A percentile compares a stretch with the other conserved stretches of the same genome.
These are phyloP conservation scores for Epicoccum sorghinum DNA, from an alignment of 2,329 filamentous ascomycete genomes.

Conservation along the genomic window DNA sequence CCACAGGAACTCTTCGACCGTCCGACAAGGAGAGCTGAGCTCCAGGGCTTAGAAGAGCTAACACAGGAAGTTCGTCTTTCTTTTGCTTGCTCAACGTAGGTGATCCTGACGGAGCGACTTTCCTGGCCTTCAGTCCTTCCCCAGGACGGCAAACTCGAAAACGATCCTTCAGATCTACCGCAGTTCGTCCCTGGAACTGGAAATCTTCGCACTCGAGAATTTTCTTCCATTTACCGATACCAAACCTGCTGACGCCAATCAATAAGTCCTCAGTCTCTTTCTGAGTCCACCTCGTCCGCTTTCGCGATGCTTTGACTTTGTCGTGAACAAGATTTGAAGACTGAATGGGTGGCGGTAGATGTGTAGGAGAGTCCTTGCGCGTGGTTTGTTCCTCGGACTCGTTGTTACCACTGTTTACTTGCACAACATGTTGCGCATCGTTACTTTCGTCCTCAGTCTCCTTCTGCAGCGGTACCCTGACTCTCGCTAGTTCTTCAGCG, in stretches of 20 bases:
- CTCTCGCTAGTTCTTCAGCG: constrained; percentile 4
- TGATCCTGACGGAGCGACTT: constrained; percentile 49
- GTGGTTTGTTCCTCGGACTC: neutral
- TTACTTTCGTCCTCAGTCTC: neutral
- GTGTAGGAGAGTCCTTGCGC: neutral
- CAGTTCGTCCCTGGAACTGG: constrained; percentile 63
- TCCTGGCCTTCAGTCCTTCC: constrained; percentile 33
- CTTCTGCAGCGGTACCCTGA: neutral
- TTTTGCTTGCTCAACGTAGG: neutral
- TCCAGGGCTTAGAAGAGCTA: neutral
- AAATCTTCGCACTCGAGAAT: constrained; percentile 64
- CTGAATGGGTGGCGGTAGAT: neutral
- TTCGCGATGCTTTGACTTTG: constrained; percentile 53
- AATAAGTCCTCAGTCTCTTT: constrained; percentile 65
- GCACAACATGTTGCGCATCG: neutral
- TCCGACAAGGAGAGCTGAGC: neutral
- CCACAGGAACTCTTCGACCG: neutral
- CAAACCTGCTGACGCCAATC: constrained; percentile 64
- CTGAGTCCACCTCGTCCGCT: constrained; percentile 67
- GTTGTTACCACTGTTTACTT: neutral
- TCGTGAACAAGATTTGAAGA: constrained; percentile 13
- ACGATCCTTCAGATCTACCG: constrained; percentile 68
- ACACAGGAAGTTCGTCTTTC: neutral
- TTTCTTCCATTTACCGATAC: constrained; percentile 69
- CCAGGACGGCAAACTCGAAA: constrained; percentile 62